These are phyloP conservation scores for Singerocomus inundabilis DNA, from an alignment of 1,284 basidiomycete genomes.

Conservation along the genomic window DNA sequence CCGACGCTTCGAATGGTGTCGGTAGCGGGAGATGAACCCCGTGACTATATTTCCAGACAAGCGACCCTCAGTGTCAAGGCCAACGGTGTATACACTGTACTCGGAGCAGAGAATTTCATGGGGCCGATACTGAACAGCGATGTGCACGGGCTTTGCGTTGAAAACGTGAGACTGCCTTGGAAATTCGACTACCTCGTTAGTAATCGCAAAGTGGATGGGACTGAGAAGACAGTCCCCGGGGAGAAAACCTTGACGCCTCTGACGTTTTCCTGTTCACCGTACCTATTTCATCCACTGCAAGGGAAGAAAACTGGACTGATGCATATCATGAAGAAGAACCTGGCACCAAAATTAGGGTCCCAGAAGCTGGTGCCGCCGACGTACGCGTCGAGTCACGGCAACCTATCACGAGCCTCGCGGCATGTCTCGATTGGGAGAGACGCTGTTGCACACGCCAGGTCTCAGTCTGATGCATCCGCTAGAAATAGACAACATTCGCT, in stretches of 20 bases:
- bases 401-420: conserved; percentile 2
- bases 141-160: conserved; percentile 14
- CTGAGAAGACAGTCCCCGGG: conserved; percentile 50
- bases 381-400: conserved; percentile 7
- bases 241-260: conserved; percentile 72
- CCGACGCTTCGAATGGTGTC: conserved; percentile 68
- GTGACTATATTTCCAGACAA: conserved; percentile 71
- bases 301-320: conserved; percentile 66
- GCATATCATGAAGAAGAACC: conserved; percentile 67
- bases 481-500: conserved; percentile 6
- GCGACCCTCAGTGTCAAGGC: conserved; percentile 63
- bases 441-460: conserved; percentile 21
- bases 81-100: conserved; percentile 72
- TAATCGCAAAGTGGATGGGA: conserved; percentile 47
- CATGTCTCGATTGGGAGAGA: conserved; percentile 7
- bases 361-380: conserved; percentile 52
- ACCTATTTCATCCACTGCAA: conserved; percentile 59
- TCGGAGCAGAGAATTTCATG: conserved; percentile 53
- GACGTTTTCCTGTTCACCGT: conserved; percentile 70
- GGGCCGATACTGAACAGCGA: conserved; percentile 21
- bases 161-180: conserved; percentile 55
- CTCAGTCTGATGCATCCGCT: conserved; percentile 26
- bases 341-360: conserved; percentile 56
- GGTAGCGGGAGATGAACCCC: conserved; percentile 58
- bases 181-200: conserved; percentile 75